Percentiles rank a stretch among this genome's conserved stretches.
Evolutionary conservation across 108 stramenopile species (phyloP).

Genomic region (Skeletonema costatum): DNA sequence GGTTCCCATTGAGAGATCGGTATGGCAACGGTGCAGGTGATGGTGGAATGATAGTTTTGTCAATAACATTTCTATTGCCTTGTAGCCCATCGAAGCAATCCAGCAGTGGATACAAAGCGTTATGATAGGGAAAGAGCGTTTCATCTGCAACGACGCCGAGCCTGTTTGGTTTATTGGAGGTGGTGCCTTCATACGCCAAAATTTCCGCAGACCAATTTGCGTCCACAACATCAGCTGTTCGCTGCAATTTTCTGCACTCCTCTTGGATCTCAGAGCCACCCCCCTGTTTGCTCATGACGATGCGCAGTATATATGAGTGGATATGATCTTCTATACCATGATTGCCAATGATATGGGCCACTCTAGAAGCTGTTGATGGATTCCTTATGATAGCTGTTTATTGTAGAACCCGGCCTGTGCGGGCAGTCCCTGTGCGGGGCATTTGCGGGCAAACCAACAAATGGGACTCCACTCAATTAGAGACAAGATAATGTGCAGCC

Average conservation of each 20-base stretch:
- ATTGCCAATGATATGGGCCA: too few species aligned
- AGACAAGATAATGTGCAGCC: too few species aligned
- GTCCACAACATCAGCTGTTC: neutral
- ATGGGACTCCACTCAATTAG: too few species aligned
- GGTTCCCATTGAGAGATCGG: slow-evolving; percentile 10
- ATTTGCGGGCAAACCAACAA: too few species aligned
- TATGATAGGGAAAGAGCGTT: slow-evolving; percentile 56
- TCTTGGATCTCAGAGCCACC: neutral
- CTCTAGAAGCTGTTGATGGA: too few species aligned
- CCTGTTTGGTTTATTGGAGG: slow-evolving; percentile 33
- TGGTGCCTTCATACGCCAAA: neutral
- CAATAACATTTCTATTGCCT: neutral
- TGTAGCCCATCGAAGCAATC: slow-evolving; percentile 53
- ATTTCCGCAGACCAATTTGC: neutral
- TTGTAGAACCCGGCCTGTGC: too few species aligned
- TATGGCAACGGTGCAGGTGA: slow-evolving; percentile 31
- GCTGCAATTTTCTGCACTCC: neutral
- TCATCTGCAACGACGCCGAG: slow-evolving; percentile 34
- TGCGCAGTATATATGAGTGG: too few species aligned
- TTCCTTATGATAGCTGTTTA: too few species aligned
- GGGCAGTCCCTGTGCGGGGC: too few species aligned
- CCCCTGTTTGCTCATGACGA: too few species aligned
- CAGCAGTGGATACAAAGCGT: slow-evolving; percentile 48
- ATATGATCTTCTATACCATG: too few species aligned
- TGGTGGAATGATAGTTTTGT: slow-evolving; percentile 7